Evolutionary conservation across 352 stramenopile species (phyloP).

Genomic region (Pythium guiyangense): DNA sequence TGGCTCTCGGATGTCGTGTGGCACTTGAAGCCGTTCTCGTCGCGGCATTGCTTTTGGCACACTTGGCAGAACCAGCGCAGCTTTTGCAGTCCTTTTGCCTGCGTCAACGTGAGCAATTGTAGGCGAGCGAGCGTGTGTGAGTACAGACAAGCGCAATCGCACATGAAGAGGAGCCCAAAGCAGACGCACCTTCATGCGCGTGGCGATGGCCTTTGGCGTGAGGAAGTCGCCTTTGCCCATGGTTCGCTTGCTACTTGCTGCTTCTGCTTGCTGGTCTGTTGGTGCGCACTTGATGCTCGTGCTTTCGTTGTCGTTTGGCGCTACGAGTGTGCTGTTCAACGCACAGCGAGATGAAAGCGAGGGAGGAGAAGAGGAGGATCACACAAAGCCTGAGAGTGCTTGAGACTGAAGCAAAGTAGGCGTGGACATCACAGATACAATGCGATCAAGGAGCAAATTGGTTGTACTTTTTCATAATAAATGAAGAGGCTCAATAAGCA

Average conservation of each 20-base stretch:
- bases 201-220: conserved; percentile 82
- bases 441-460: no score
- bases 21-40: conserved; percentile 99
- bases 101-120: not conserved
- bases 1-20: conserved; percentile 97
- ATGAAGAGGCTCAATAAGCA: no score
- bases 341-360: no score
- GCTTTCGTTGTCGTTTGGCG: no score
- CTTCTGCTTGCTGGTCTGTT: no score
- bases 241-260: not conserved
- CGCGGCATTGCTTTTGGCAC: conserved; percentile 98
- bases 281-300: no score
- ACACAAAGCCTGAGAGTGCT: no score
- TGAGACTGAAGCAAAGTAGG: no score
- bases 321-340: no score
- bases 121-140: not conserved
- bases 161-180: not conserved
- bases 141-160: not conserved
- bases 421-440: no score
- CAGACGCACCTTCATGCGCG: conserved; percentile 73
- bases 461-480: no score
- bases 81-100: conserved; percentile 97
- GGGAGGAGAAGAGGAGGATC: no score
- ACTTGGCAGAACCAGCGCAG: conserved; percentile 99
- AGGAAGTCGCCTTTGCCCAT: conserved; percentile 88